phyloP scores from a whole-genome alignment of 2,329 filamentous ascomycete genomes.

The Aspergillus sp. region DNA sequence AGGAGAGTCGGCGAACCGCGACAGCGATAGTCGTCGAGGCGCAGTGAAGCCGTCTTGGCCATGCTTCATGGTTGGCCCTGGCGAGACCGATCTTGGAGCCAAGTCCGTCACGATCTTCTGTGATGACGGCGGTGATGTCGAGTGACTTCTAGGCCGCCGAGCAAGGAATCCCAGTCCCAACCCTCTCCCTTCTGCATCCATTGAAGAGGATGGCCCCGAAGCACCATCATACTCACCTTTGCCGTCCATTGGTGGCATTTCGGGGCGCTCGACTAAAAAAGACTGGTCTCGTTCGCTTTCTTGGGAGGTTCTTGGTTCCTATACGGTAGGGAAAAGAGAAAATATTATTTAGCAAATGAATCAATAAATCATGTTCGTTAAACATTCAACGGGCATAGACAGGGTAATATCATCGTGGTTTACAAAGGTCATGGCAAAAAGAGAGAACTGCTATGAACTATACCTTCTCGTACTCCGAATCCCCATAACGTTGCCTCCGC shows the following conservation, averaged over 20 bases:
- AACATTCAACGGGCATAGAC: constrained; percentile 20
- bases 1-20: constrained; percentile 42
- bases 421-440: constrained; percentile 25
- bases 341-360: constrained; percentile 31
- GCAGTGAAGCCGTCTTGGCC: constrained; percentile 17
- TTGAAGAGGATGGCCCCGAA: constrained; percentile 41
- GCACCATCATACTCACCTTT: constrained; percentile 41
- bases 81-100: constrained; percentile 33
- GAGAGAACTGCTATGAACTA: constrained; percentile 33
- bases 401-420: constrained; percentile 27
- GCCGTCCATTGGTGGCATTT: constrained; percentile 52
- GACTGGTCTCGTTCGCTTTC: constrained; percentile 46
- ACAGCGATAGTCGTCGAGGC: constrained; percentile 30
- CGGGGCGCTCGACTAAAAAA: constrained; percentile 67
- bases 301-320: constrained; percentile 33
- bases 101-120: constrained; percentile 28
- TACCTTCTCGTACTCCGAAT: constrained; percentile 40
- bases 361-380: constrained; percentile 17
- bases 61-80: constrained; percentile 18
- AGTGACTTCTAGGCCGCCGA: constrained; percentile 35
- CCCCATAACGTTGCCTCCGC: constrained; percentile 37
- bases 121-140: constrained; percentile 31
- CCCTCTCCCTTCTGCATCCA: constrained; percentile 20
- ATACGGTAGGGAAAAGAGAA: constrained; percentile 28
- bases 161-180: constrained; percentile 23